Conservation (phyloP, 306 rosid genomes). For the Coriaria nepalensis region DNA sequence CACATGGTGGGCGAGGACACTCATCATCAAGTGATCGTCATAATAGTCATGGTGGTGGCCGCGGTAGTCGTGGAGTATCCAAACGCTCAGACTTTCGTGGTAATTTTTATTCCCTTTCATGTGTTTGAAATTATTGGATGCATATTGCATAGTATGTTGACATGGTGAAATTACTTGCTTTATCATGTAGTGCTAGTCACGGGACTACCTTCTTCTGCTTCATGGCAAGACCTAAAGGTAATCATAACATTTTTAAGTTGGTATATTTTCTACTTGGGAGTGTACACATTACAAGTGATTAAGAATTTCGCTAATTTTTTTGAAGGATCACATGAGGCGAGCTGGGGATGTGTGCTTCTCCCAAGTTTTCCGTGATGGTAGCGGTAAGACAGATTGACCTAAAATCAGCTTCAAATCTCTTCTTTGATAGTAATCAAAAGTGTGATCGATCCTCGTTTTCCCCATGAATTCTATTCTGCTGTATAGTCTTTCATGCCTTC, state of each 20-base stretch:
- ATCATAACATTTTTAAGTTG: no score
- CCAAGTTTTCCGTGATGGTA: constrained; percentile 93
- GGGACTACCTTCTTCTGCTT: constrained; percentile 95
- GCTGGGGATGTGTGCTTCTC: constrained; percentile 99
- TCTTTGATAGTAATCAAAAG: neutral
- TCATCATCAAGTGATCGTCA: constrained; percentile 79
- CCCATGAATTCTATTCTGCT: no score
- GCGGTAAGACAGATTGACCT: constrained; percentile 30
- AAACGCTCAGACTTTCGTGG: constrained; percentile 92
- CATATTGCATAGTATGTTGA: neutral
- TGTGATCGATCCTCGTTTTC: no score
- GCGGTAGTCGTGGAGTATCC: constrained; percentile 83
- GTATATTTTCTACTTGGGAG: no score
- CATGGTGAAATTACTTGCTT: neutral
- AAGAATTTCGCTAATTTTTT: neutral
- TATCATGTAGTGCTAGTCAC: constrained; percentile 50
- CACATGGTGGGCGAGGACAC: constrained; percentile 98
- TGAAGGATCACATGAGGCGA: constrained; percentile 94
- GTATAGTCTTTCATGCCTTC: no score
- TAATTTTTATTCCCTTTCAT: constrained; percentile 4
- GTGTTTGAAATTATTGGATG: constrained; percentile 15
- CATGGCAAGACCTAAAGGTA: constrained; percentile 99
- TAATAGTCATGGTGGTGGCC: constrained; percentile 60
- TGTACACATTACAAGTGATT: neutral
- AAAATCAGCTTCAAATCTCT: neutral